A percentile compares a stretch with the other conserved stretches of the same genome.
Conservation (phyloP, 371 early-diverging fungal species). For the Lichtheimia corymbifera region DNA sequence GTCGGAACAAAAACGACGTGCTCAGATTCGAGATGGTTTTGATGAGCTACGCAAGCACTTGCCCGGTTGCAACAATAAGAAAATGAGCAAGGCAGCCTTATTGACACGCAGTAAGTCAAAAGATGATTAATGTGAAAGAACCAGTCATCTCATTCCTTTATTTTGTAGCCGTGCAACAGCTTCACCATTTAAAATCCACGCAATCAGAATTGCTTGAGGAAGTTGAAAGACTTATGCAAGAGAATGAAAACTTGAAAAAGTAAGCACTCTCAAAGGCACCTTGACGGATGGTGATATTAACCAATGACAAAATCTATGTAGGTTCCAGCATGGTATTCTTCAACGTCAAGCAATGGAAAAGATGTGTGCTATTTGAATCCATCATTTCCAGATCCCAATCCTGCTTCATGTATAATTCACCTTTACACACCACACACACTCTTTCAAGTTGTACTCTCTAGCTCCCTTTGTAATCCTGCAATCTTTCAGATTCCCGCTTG, state of each 20-base stretch:
- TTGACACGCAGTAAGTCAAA: constrained; percentile 47
- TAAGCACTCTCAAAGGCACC: constrained; percentile 12
- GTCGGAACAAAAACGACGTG: constrained; percentile 54
- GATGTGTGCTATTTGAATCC: constrained; percentile 39
- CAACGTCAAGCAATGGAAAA: constrained; percentile 56
- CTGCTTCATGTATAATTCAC: too few relatives aligned
- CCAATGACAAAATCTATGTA: constrained; percentile 14
- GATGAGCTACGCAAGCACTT: constrained; percentile 53
- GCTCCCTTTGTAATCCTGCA: too few relatives aligned
- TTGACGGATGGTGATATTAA: background rate
- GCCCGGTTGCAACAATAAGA: constrained; percentile 54
- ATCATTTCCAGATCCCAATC: too few relatives aligned
- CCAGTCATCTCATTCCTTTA: background rate
- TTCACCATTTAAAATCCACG: constrained; percentile 48
- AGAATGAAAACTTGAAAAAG: constrained; percentile 54
- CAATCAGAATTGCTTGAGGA: constrained; percentile 44
- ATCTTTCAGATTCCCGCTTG: too few relatives aligned
- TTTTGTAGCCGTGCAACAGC: constrained; percentile 45
- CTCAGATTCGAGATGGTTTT: constrained; percentile 54
- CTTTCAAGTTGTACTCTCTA: too few relatives aligned
- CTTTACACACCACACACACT: too few relatives aligned
- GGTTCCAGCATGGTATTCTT: constrained; percentile 49
- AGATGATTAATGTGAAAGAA: background rate
- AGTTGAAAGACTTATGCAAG: constrained; percentile 49
- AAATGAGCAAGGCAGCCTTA: constrained; percentile 59